Conservation (phyloP, 352 stramenopile genomes). For the Phytophthora fragariae region DNA sequence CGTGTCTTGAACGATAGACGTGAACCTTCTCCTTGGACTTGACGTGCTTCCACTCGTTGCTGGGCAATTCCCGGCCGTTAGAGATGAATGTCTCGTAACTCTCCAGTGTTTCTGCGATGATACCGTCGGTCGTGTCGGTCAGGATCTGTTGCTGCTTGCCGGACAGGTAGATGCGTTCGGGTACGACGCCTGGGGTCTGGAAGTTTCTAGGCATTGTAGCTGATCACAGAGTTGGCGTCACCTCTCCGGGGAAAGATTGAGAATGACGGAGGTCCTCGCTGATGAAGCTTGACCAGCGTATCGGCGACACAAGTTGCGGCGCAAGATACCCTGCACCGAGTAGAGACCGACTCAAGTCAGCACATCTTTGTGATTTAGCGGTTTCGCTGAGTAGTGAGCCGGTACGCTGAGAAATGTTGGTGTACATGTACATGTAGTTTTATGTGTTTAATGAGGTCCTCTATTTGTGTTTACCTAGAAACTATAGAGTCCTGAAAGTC, state of each 20-base stretch:
- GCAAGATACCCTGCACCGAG: neutral
- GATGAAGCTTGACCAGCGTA: neutral
- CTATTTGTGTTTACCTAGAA: no score
- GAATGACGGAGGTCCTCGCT: neutral
- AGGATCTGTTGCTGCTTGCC: slow-evolving; percentile 46
- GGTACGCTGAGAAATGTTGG: neutral
- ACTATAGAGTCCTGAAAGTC: no score
- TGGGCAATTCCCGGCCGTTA: slow-evolving; percentile 41
- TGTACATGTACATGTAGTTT: no score
- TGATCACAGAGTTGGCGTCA: neutral
- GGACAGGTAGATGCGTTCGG: slow-evolving; percentile 30
- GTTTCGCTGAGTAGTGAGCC: neutral
- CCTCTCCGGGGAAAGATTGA: neutral
- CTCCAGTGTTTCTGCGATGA: slow-evolving; percentile 67
- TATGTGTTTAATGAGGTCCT: no score
- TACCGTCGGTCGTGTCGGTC: slow-evolving; percentile 52
- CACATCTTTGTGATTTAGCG: neutral
- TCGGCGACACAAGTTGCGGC: neutral
- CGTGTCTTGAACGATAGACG: slow-evolving; percentile 59
- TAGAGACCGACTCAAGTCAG: neutral
- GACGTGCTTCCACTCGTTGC: slow-evolving; percentile 64
- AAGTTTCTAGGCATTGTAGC: slow-evolving; percentile 29
- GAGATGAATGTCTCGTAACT: slow-evolving; percentile 60
- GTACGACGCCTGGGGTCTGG: slow-evolving; percentile 11
- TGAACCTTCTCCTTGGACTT: slow-evolving; percentile 62